Conservation (phyloP, 495 filamentous ascomycete genomes). For the Physcia stellaris region DNA sequence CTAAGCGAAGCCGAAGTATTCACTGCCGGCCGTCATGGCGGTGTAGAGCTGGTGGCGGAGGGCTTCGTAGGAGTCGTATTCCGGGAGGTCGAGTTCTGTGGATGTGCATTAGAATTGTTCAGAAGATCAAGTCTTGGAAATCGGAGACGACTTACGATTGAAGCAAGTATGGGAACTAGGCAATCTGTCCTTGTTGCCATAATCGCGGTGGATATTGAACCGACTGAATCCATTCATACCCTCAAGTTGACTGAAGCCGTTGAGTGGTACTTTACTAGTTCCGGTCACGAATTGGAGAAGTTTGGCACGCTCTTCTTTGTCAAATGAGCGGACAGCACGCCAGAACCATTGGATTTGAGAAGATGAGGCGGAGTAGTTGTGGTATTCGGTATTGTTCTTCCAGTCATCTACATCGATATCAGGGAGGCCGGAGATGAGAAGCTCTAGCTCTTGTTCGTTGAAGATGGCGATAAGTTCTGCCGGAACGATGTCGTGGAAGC, state of each 20-base stretch:
- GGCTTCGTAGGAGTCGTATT: conserved; percentile 93
- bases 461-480: conserved; percentile 93
- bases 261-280: conserved; percentile 95
- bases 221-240: conserved; percentile 97
- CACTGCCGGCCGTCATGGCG: conserved; percentile 87
- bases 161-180: conserved; percentile 98
- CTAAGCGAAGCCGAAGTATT: conserved; percentile 97
- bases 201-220: conserved; percentile 98
- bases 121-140: conserved; percentile 1
- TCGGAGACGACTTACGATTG: conserved; percentile 68
- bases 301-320: conserved; percentile 97
- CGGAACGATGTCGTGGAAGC: conserved; percentile 97
- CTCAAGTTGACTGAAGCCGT: conserved; percentile 97
- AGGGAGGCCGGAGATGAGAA: conserved; percentile 91
- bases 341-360: conserved; percentile 99
- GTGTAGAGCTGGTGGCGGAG: conserved; percentile 79
- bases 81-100: conserved; percentile 92
- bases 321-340: conserved; percentile 93
- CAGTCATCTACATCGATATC: conserved; percentile 98
- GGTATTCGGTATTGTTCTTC: conserved; percentile 97
- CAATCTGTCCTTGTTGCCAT: conserved; percentile 92
- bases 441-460: conserved; percentile 94
- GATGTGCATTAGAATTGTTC: conserved; percentile 20
- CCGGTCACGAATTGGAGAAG: conserved; percentile 97
- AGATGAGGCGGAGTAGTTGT: conserved; percentile 90